Conservation (phyloP, 768 basidiomycete genomes). For the Lactarius psammicola region DNA sequence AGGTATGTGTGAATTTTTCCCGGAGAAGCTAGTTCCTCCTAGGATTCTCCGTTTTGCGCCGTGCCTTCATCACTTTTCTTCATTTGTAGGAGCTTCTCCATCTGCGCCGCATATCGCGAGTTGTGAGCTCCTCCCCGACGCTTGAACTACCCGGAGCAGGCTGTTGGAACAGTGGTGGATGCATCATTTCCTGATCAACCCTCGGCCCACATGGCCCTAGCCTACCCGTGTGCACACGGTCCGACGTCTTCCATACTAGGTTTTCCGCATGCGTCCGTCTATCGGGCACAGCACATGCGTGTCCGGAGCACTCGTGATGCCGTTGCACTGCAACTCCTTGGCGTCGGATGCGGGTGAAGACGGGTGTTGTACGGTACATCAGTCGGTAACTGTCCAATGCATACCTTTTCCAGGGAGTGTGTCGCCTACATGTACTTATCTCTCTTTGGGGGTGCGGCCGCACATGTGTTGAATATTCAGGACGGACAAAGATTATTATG, state of each 20-base stretch:
- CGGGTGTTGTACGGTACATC: neutral
- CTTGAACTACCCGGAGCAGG: slow-evolving; percentile 19
- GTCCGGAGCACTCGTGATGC: neutral
- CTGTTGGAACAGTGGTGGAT: slow-evolving; percentile 18
- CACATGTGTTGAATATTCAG: neutral
- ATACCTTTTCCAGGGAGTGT: neutral
- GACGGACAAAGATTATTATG: neutral
- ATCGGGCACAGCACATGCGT: neutral
- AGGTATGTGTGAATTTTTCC: slow-evolving; percentile 46
- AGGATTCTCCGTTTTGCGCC: neutral
- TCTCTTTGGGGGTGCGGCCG: neutral
- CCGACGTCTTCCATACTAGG: neutral
- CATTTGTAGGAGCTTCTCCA: slow-evolving; percentile 4
- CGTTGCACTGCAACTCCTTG: neutral
- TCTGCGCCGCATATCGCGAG: slow-evolving; percentile 13
- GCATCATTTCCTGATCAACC: slow-evolving; percentile 11
- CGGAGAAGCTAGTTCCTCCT: neutral
- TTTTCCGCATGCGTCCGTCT: neutral
- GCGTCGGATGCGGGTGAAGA: neutral
- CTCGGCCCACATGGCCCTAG: neutral
- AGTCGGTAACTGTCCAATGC: neutral
- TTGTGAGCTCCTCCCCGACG: slow-evolving; percentile 6
- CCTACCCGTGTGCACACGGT: neutral
- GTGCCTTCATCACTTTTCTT: neutral
- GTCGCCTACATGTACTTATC: neutral